A percentile compares a stretch with the other conserved stretches of the same genome.
Conservation (phyloP, 345 rosid genomes). For the Brassica incana region DNA sequence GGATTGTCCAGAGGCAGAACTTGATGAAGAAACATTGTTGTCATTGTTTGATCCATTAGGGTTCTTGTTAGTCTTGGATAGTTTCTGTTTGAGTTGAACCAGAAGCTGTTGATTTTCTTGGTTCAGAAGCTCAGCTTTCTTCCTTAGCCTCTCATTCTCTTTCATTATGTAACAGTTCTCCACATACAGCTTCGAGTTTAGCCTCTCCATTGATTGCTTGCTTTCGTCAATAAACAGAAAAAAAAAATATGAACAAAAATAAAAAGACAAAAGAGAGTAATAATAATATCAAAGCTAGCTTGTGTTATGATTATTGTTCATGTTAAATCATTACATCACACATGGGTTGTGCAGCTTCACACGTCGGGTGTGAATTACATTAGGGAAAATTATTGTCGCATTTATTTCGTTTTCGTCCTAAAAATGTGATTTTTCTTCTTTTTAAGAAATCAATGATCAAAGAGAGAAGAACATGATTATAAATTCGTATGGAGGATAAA, state of each 20-base stretch:
- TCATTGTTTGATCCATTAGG: constrained; percentile 34
- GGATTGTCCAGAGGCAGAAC: constrained; percentile 25
- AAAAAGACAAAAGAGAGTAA: constrained; percentile 17
- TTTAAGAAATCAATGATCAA: constrained; percentile 30
- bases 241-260: constrained; percentile 24
- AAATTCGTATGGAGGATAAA: constrained; percentile 31
- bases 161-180: constrained; percentile 86
- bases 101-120: constrained; percentile 95
- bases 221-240: constrained; percentile 5
- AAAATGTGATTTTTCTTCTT: constrained; percentile 26
- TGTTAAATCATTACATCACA: constrained; percentile 35
- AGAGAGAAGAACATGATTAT: constrained; percentile 39
- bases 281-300: constrained; percentile 34
- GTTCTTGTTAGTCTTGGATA: constrained; percentile 47
- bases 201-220: constrained; percentile 63
- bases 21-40: constrained; percentile 25
- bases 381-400: constrained; percentile 22
- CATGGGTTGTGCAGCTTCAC: constrained; percentile 44
- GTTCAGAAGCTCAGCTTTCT: constrained; percentile 95
- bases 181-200: constrained; percentile 80
- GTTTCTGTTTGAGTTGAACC: constrained; percentile 77
- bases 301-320: constrained; percentile 35
- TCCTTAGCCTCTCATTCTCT: constrained; percentile 90
- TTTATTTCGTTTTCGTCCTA: constrained; percentile 40
- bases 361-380: constrained; percentile 37